These are phyloP conservation scores for Tieghemiomyces parasiticus DNA, from an alignment of 192 early-diverging fungal genomes.

Conservation along the genomic window DNA sequence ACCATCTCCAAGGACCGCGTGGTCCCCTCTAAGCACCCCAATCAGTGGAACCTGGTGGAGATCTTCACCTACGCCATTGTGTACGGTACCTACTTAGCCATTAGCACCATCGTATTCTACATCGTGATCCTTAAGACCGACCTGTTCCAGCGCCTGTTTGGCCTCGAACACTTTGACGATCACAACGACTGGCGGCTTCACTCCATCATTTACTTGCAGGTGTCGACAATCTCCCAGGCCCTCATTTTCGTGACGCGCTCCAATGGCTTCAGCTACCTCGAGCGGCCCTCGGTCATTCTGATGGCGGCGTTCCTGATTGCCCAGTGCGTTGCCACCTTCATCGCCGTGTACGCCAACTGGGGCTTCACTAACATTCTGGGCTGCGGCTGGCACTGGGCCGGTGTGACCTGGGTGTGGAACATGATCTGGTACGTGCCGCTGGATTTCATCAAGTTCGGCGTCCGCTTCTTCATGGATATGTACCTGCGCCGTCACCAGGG, in stretches of 20 bases:
- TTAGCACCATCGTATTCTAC: slow-evolving; percentile 63
- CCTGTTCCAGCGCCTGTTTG: slow-evolving; percentile 52
- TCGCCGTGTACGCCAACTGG: slow-evolving; percentile 74
- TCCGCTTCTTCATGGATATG: slow-evolving; percentile 43
- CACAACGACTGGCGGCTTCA: slow-evolving; percentile 47
- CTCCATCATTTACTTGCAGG: slow-evolving; percentile 67
- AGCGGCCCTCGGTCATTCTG: slow-evolving; percentile 55
- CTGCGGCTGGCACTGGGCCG: slow-evolving; percentile 61
- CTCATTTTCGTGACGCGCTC: slow-evolving; percentile 67
- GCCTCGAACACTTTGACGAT: slow-evolving; percentile 26
- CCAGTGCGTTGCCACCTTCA: slow-evolving; percentile 60
- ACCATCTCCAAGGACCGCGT: slow-evolving; percentile 83
- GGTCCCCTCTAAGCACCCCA: slow-evolving; percentile 59
- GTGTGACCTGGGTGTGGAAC: slow-evolving; percentile 65
- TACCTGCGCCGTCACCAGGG: slow-evolving; percentile 17
- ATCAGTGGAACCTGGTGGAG: slow-evolving; percentile 81
- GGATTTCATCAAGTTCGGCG: slow-evolving; percentile 64
- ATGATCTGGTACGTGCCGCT: slow-evolving; percentile 63
- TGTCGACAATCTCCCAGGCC: slow-evolving; percentile 61
- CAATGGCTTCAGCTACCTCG: slow-evolving; percentile 58
- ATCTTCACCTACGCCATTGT: slow-evolving; percentile 77
- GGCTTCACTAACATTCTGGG: slow-evolving; percentile 54
- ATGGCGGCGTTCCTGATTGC: slow-evolving; percentile 48
- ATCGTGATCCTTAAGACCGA: slow-evolving; percentile 40
- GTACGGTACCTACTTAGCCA: slow-evolving; percentile 68